phyloP scores from a whole-genome alignment of 768 basidiomycete species.

The Pisolithus albus region DNA sequence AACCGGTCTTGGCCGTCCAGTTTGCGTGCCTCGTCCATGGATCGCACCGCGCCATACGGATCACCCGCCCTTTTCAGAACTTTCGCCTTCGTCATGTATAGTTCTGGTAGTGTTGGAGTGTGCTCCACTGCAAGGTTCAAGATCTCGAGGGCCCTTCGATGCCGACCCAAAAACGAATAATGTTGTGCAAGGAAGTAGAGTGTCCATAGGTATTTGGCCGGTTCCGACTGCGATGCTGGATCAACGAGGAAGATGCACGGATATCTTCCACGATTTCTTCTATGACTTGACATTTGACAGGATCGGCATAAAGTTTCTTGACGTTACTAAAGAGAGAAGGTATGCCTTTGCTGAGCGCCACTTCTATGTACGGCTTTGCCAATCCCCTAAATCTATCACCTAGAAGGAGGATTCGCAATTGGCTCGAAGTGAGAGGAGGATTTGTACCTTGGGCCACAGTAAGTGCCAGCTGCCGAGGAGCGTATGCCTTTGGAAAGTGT shows the following conservation, averaged over 20 bases:
- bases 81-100: slow-evolving; percentile 75
- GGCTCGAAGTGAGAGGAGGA: background rate
- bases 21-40: slow-evolving; percentile 72
- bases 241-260: slow-evolving; percentile 31
- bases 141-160: slow-evolving; percentile 47
- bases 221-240: slow-evolving; percentile 36
- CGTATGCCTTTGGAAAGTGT: slow-evolving; percentile 60
- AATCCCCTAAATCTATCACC: slow-evolving; percentile 65
- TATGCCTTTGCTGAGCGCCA: slow-evolving; percentile 73
- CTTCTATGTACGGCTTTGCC: slow-evolving; percentile 58
- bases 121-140: slow-evolving; percentile 66
- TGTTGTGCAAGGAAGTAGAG: slow-evolving; percentile 94
- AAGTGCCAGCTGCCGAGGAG: slow-evolving; percentile 70
- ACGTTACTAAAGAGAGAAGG: slow-evolving; percentile 92
- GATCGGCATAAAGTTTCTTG: slow-evolving; percentile 71
- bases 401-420: slow-evolving; percentile 11
- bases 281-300: slow-evolving; percentile 58
- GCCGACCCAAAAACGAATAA: slow-evolving; percentile 53
- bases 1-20: slow-evolving; percentile 94
- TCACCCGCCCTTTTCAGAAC: slow-evolving; percentile 86
- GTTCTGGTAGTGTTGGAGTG: slow-evolving; percentile 90
- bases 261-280: slow-evolving; percentile 60
- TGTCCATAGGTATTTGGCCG: slow-evolving; percentile 87
- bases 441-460: slow-evolving; percentile 47
- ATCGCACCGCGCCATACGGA: slow-evolving; percentile 59